Evolutionary conservation across 768 basidiomycete species (phyloP).

Genomic region (Termitomyces sp.): DNA sequence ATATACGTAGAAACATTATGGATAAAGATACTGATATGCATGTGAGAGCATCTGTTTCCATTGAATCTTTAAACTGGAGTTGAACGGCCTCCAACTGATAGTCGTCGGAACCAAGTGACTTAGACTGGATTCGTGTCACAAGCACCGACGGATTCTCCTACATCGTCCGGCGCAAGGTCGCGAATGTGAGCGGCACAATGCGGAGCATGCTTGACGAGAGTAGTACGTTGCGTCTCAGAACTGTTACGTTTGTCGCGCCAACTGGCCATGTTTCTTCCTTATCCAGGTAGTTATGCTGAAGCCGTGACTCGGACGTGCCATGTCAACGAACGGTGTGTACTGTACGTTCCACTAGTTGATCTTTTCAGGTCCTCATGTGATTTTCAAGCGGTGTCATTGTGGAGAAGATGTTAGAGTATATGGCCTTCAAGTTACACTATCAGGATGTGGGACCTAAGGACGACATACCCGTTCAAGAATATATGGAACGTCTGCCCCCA

Average conservation of each 20-base stretch:
- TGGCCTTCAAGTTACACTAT: conserved; percentile 79
- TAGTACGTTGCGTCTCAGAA: conserved; percentile 36
- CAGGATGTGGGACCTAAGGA: conserved; percentile 66
- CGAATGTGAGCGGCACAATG: conserved; percentile 75
- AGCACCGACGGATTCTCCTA: conserved; percentile 81
- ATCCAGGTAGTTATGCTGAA: conserved; percentile 67
- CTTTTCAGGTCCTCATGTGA: not conserved
- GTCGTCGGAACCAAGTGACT: conserved; percentile 19
- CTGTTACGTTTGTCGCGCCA: not conserved
- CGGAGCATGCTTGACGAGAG: conserved; percentile 72
- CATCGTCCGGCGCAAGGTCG: conserved; percentile 70
- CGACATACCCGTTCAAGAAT: conserved; percentile 71
- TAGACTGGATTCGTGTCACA: conserved; percentile 71
- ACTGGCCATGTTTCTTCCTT: not conserved
- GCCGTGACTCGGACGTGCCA: conserved; percentile 64
- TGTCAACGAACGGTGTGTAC: conserved; percentile 61
- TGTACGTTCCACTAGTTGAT: not conserved
- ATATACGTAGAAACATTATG: not conserved
- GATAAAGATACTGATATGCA: conserved; percentile 15
- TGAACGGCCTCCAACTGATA: not conserved
- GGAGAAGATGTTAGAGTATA: conserved; percentile 87
- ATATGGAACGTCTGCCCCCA: conserved; percentile 76
- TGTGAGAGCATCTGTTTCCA: not conserved
- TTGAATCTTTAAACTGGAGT: not conserved
- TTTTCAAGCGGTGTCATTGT: conserved; percentile 56